phyloP scores from a whole-genome alignment of 192 early-diverging fungal genomes.

The Chytriomyces sp. region DNA sequence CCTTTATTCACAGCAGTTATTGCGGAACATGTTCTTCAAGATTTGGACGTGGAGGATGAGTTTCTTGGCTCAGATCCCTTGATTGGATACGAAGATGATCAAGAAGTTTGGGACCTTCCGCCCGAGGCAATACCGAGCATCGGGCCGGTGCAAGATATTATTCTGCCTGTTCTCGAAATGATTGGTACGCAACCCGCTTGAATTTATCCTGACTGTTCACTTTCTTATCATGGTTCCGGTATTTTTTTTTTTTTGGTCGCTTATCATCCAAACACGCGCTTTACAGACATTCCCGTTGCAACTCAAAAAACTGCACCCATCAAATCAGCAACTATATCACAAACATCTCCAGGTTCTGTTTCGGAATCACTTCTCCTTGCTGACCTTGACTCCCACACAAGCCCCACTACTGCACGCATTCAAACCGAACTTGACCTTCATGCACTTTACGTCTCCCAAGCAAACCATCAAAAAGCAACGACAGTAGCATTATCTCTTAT shows the following conservation, averaged over 20 bases:
- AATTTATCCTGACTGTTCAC: too few relatives aligned
- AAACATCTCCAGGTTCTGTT: too few relatives aligned
- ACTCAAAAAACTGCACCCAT: too few relatives aligned
- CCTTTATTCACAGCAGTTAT: not conserved
- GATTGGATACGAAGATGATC: not conserved
- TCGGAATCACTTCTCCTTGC: too few relatives aligned
- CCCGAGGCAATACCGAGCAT: not conserved
- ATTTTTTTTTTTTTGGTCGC: too few relatives aligned
- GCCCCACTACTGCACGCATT: not conserved
- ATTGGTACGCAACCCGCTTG: not conserved
- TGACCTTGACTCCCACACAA: not conserved
- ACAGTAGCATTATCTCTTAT: not conserved
- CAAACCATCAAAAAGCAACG: not conserved
- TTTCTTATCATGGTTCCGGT: too few relatives aligned
- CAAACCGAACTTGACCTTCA: not conserved
- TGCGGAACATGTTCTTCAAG: not conserved
- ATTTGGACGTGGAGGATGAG: conserved; percentile 1
- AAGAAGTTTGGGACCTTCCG: not conserved
- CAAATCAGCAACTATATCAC: too few relatives aligned
- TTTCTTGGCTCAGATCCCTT: not conserved
- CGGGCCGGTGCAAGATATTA: not conserved
- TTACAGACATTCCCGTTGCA: too few relatives aligned
- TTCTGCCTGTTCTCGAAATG: not conserved
- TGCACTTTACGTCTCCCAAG: not conserved
- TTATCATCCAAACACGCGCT: too few relatives aligned